Evolutionary conservation across 2,329 filamentous ascomycete genomes (phyloP).

Genomic region (Xylaria sp.): DNA sequence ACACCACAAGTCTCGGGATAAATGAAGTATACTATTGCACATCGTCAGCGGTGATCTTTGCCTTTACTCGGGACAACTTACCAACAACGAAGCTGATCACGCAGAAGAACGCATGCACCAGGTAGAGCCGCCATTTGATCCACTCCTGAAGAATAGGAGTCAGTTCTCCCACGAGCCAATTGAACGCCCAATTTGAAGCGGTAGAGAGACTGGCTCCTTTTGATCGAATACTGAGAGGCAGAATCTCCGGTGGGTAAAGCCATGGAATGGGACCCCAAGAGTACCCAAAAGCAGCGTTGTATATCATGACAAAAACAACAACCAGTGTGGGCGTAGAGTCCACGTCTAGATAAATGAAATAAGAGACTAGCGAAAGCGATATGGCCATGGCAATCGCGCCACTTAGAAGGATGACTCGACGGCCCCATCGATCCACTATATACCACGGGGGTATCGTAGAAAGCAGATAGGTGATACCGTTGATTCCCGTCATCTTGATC

Average conservation of each 20-base stretch:
- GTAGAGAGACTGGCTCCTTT: constrained; percentile 97
- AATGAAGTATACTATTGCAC: constrained; percentile 83
- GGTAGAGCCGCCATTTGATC: constrained; percentile 93
- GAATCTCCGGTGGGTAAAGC: constrained; percentile 98
- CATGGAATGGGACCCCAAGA: constrained; percentile 97
- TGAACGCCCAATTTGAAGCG: constrained; percentile 97
- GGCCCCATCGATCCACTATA: constrained; percentile 90
- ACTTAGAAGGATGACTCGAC: constrained; percentile 86
- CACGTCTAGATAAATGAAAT: constrained; percentile 92
- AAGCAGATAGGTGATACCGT: constrained; percentile 86
- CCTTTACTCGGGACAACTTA: constrained; percentile 60
- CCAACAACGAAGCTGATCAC: constrained; percentile 94
- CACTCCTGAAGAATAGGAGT: constrained; percentile 91
- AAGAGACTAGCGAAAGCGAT: constrained; percentile 88
- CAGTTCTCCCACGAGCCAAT: constrained; percentile 95
- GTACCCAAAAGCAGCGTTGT: constrained; percentile 96
- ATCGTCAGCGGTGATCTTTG: constrained; percentile 41
- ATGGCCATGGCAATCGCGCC: constrained; percentile 91
- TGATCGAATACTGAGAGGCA: constrained; percentile 94
- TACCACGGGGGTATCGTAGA: constrained; percentile 98
- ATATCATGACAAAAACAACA: constrained; percentile 96
- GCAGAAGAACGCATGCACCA: constrained; percentile 97
- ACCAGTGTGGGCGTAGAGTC: constrained; percentile 81
- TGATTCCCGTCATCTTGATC: constrained; percentile 97
- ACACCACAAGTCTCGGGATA: constrained; percentile 98